Evolutionary conservation across 768 basidiomycete species (phyloP).

Genomic region (Macrolepiota albuminosa): DNA sequence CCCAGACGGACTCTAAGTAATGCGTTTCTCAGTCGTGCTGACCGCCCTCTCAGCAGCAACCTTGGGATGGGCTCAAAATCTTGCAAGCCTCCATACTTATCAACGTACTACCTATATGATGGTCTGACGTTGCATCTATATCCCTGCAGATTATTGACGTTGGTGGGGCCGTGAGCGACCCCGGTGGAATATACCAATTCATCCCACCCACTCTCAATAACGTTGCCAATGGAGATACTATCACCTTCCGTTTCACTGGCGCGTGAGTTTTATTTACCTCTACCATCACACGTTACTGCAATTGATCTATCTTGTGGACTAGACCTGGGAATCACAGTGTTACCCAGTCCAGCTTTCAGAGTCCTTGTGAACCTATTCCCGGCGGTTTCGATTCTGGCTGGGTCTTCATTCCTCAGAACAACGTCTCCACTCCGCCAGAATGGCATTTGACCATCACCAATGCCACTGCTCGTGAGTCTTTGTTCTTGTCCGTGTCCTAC

Average conservation of each 20-base stretch:
- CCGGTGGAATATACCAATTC: slow-evolving; percentile 41
- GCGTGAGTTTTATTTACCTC: slow-evolving; percentile 24
- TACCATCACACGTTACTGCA: not conserved
- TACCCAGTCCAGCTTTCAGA: slow-evolving; percentile 43
- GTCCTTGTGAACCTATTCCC: slow-evolving; percentile 38
- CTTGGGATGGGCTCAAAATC: slow-evolving; percentile 20
- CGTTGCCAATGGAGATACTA: slow-evolving; percentile 36
- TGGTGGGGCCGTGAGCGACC: slow-evolving; percentile 23
- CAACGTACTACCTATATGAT: not conserved
- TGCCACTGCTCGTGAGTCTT: slow-evolving; percentile 34
- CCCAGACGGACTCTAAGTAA: not conserved
- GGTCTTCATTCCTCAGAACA: slow-evolving; percentile 31
- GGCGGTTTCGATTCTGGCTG: slow-evolving; percentile 57
- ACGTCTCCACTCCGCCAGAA: slow-evolving; percentile 25
- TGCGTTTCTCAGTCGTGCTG: slow-evolving; percentile 8
- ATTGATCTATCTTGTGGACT: not conserved
- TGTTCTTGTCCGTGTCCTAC: not conserved
- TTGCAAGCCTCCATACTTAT: not conserved
- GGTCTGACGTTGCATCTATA: not conserved
- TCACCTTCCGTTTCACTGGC: slow-evolving; percentile 49
- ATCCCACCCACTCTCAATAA: slow-evolving; percentile 33
- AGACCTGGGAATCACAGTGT: slow-evolving; percentile 52
- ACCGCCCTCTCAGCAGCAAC: slow-evolving; percentile 10
- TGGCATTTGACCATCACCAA: slow-evolving; percentile 52
- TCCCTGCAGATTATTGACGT: slow-evolving; percentile 32